phyloP scores from a whole-genome alignment of 1,284 basidiomycete genomes.

The Ustilago nuda region DNA sequence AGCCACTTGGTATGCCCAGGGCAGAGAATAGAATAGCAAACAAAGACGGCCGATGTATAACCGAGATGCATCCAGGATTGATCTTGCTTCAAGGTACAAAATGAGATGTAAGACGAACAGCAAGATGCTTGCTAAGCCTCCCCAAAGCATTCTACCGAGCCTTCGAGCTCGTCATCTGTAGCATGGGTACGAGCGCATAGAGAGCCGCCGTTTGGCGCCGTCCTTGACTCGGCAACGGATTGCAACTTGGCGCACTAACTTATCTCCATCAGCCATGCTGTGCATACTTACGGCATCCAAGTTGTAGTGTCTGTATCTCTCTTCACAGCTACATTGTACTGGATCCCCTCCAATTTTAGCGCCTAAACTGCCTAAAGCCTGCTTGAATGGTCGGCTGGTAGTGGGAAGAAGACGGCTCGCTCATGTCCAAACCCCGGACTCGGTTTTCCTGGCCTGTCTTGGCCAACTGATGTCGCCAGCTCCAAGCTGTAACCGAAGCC shows the following conservation, averaged over 20 bases:
- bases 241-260: background rate
- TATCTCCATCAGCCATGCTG: background rate
- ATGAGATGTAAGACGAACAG: background rate
- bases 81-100: background rate
- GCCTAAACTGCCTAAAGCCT: no score
- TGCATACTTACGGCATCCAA: background rate
- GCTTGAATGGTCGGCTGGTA: no score
- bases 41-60: conserved; percentile 11
- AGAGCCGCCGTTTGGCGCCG: background rate
- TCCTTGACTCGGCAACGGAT: background rate
- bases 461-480: background rate
- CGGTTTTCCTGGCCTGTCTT: background rate
- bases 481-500: no score
- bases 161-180: background rate
- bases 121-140: no score
- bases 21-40: conserved; percentile 2
- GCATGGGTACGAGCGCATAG: background rate
- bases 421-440: background rate
- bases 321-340: no score
- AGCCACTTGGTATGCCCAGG: background rate
- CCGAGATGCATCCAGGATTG: background rate
- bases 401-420: background rate
- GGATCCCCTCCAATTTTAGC: no score
- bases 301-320: no score
- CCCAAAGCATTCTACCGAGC: no score